These are phyloP conservation scores for Cymbopogon flexuosus DNA, from an alignment of 202 grass and related monocot species.

Conservation along the genomic window DNA sequence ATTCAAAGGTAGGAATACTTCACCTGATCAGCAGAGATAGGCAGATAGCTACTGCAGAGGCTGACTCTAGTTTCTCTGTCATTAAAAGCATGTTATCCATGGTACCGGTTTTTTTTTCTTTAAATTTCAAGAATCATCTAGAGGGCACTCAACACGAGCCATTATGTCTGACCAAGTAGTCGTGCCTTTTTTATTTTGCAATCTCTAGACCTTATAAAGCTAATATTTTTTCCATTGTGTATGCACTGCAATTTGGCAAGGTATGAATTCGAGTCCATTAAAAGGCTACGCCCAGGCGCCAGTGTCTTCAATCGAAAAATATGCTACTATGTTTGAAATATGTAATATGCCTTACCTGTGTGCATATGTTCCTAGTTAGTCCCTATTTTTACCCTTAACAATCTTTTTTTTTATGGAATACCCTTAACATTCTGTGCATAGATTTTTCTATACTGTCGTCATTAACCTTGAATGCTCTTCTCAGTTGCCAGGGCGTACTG, in stretches of 20 bases:
- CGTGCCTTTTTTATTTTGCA: neutral
- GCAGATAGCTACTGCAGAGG: neutral
- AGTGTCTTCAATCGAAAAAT: neutral
- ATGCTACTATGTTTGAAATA: neutral
- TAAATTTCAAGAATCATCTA: neutral
- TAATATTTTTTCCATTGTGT: neutral
- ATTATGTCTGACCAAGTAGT: conserved; percentile 2
- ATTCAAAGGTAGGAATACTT: conserved; percentile 25
- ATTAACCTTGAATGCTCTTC: conserved; percentile 28
- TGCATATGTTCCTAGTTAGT: neutral
- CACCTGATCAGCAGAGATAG: neutral
- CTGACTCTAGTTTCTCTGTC: conserved; percentile 19
- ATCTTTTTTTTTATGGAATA: neutral
- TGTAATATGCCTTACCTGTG: neutral
- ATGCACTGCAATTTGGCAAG: neutral
- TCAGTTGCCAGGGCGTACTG: conserved; percentile 93
- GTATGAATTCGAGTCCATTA: neutral
- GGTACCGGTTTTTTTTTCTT: neutral
- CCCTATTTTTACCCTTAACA: conserved; percentile 12
- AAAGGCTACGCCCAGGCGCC: neutral
- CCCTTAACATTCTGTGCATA: no score
- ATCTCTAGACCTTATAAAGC: no score
- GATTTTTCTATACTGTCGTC: neutral
- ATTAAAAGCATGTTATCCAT: neutral
- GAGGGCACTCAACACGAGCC: neutral